Evolutionary conservation across 352 stramenopile species (phyloP), one percentile per base, ranked within the genome.

Genomic region (Phytophthora citrophthora): DNA sequence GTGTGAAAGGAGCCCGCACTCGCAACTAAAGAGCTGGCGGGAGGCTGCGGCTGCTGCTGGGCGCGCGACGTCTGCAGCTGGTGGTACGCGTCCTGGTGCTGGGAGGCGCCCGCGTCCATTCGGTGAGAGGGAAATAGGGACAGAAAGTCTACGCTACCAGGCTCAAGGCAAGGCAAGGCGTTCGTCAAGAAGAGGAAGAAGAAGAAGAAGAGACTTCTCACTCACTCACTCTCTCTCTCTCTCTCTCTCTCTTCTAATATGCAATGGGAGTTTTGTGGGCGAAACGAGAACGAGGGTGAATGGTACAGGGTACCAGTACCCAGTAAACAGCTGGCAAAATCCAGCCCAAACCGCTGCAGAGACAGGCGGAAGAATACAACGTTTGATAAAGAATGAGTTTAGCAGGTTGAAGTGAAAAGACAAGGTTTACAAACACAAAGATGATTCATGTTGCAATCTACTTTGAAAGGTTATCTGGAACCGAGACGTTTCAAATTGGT

Each of bases 1-100:
- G 29, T 34, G 29, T 34, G 29, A 8, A 34, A 34, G 29, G 29
- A 34, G 29, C 29, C 29, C 8, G 29, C 29, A 10, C 29, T 34
- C 1, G 29, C 29, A 10, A 34, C 29, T 34, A 34, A 34, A 34
- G 29, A 34, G 29, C 29, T 34, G 8, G 29, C 29, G 29, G 29
- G 29, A 13, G 29, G 29, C 29, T 10, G 29, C 9, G 29, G 29
- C 12, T 34, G 29, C 29, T 58, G 36, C 39, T 60, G 58, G 43
- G 59, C 51, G 36, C 64, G 69, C 20, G 69, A 77, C 27, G 69
- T 77, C 64, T 72, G 69, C 48, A 77, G 55, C 46, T 77, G 54
- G 23, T 61, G 68, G 31, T 81, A 77, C 40, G 65, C 72, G 72
- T 69, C 70, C 53, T 64, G 52, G 9, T 54, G 47, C 40, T 63